phyloP scores from a whole-genome alignment of 495 filamentous ascomycete species.

The Penicilliopsis zonata region DNA sequence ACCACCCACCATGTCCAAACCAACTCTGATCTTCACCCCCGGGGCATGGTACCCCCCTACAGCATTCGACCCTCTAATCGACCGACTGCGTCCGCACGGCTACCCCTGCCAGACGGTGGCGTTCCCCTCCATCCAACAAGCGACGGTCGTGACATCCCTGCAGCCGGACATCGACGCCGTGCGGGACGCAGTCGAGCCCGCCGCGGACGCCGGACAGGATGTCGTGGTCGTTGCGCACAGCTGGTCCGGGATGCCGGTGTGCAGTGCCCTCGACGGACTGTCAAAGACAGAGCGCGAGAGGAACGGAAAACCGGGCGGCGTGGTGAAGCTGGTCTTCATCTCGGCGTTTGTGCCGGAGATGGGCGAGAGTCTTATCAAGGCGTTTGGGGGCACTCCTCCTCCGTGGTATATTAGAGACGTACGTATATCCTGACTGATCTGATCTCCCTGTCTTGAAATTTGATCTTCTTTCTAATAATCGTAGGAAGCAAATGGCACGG shows the following conservation, averaged over 20 bases:
- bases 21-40: slow-evolving; percentile 21
- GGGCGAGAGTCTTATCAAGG: slow-evolving; percentile 23
- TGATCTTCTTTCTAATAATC: too few species aligned
- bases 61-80: slow-evolving; percentile 17
- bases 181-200: slow-evolving; percentile 14
- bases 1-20: slow-evolving; percentile 17
- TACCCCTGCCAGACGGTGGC: slow-evolving; percentile 14
- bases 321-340: slow-evolving; percentile 32
- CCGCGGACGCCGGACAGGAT: slow-evolving; percentile 17
- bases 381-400: slow-evolving; percentile 21
- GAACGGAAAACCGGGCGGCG: slow-evolving; percentile 26
- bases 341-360: slow-evolving; percentile 26
- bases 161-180: slow-evolving; percentile 18
- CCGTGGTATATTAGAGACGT: slow-evolving; percentile 25
- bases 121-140: slow-evolving; percentile 22
- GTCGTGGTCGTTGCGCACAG: slow-evolving; percentile 29
- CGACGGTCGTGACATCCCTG: slow-evolving; percentile 13
- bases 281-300: slow-evolving; percentile 21
- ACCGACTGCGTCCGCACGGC: slow-evolving; percentile 8
- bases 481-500: slow-evolving; percentile 14
- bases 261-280: slow-evolving; percentile 34
- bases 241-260: slow-evolving; percentile 39
- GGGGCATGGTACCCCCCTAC: slow-evolving; percentile 26
- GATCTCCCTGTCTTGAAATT: too few species aligned
- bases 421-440: slow-evolving; percentile 5